Percentiles rank a stretch among this genome's conserved stretches.
Conservation (phyloP, 2,329 filamentous ascomycete species). For the Trichoderma endophyticum region DNA sequence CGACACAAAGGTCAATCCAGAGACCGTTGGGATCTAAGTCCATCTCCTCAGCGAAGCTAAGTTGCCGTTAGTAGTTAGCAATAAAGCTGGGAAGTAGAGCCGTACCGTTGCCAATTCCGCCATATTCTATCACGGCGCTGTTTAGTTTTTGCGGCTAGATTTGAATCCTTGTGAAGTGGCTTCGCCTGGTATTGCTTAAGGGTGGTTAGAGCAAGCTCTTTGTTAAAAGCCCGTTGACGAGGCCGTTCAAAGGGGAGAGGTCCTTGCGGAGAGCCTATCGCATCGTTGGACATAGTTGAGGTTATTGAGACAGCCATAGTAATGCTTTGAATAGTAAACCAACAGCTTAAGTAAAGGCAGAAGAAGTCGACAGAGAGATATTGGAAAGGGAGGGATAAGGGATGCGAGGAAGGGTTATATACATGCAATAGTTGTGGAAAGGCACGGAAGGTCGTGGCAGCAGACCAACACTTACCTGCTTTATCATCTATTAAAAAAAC, state of each 20-base stretch:
- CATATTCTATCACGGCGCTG: neutral
- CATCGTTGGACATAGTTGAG: neutral
- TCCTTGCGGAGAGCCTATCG: neutral
- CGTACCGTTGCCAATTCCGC: neutral
- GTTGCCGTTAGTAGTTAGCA: neutral
- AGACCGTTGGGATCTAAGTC: neutral
- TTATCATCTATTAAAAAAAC: too few species aligned
- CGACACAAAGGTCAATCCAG: neutral
- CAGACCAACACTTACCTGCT: too few species aligned
- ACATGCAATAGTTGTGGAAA: too few species aligned
- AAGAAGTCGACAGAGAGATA: neutral
- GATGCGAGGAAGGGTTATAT: too few species aligned
- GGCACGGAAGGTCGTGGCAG: too few species aligned
- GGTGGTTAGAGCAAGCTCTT: neutral
- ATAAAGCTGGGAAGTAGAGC: neutral
- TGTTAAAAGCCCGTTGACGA: neutral
- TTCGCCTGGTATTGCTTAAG: neutral
- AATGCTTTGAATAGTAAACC: neutral
- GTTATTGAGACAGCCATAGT: neutral
- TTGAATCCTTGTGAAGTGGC: neutral
- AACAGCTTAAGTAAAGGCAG: neutral
- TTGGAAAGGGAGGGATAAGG: neutral
- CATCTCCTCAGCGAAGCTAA: neutral
- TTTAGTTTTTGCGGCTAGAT: neutral
- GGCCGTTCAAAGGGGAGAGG: neutral